Conservation (phyloP, 257 asterid genomes). For the Salvia splendens region DNA sequence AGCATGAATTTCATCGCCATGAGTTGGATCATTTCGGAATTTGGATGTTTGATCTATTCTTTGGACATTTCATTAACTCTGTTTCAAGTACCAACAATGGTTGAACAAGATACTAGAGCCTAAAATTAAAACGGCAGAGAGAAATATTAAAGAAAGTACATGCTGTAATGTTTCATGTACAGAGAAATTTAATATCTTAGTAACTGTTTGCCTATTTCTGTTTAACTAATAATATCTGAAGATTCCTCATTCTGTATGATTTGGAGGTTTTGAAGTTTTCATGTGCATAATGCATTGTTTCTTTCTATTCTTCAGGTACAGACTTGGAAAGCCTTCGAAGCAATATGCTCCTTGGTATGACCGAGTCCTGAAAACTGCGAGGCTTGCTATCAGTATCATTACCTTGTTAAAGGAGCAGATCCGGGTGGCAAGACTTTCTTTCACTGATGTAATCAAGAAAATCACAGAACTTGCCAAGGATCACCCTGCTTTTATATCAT, state of each 20-base stretch:
- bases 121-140: neutral
- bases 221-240: conserved; percentile 18
- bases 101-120: conserved; percentile 13
- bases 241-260: conserved; percentile 14
- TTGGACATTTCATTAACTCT: conserved; percentile 1
- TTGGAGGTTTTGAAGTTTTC: conserved; percentile 16
- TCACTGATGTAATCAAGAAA: conserved; percentile 71
- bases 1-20: too few species aligned
- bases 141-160: conserved; percentile 16
- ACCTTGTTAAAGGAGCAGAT: conserved; percentile 77
- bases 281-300: conserved; percentile 10
- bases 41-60: conserved; percentile 9
- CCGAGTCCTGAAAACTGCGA: conserved; percentile 77
- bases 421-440: conserved; percentile 82
- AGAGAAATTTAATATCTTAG: conserved; percentile 10
- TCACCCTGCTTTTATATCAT: conserved; percentile 74
- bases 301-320: conserved; percentile 64
- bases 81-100: neutral
- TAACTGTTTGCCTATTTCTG: conserved; percentile 9
- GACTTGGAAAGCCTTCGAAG: conserved; percentile 91
- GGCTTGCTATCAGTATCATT: conserved; percentile 72
- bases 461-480: conserved; percentile 57
- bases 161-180: conserved; percentile 15
- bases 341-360: conserved; percentile 94
- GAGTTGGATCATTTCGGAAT: neutral